Evolutionary conservation across 805 yeast genomes (phyloP).

Genomic region (Cyberlindnera misumaiensis): DNA sequence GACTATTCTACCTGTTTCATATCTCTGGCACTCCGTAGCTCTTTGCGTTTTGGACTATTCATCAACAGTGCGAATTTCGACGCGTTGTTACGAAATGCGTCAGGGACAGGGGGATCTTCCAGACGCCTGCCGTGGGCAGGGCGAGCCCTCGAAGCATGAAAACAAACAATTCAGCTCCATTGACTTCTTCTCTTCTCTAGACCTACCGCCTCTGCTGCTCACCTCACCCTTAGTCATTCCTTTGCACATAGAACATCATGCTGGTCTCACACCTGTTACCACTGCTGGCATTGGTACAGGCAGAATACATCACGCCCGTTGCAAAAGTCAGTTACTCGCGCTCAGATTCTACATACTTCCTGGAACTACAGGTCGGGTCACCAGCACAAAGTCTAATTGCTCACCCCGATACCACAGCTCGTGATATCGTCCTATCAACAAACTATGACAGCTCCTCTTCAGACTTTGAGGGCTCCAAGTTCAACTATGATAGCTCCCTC

Average conservation of each 20-base stretch:
- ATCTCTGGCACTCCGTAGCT: too few species aligned
- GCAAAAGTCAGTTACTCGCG: conserved; percentile 9
- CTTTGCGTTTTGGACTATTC: too few species aligned
- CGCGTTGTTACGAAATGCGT: too few species aligned
- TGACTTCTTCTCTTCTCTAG: too few species aligned
- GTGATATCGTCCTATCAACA: conserved; percentile 9
- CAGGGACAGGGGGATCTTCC: too few species aligned
- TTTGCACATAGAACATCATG: background rate
- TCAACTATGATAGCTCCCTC: conserved; percentile 2
- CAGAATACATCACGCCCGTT: background rate
- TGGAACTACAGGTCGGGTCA: conserved; percentile 5
- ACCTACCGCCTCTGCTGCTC: background rate
- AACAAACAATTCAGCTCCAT: too few species aligned
- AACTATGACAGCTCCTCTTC: conserved; percentile 1
- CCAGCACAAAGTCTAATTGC: conserved; percentile 7
- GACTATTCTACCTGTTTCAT: too few species aligned
- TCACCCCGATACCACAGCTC: conserved; percentile 7
- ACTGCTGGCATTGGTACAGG: background rate
- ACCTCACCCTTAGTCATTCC: conserved; percentile 8
- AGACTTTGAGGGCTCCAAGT: conserved; percentile 1
- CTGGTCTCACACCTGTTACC: background rate
- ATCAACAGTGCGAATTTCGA: too few species aligned
- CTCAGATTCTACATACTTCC: background rate
- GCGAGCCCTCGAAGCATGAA: too few species aligned
- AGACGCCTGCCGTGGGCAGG: too few species aligned